Base-by-base conservation (phyloP, 805 yeast genomes). In the Starmerella etchellsii region DNA sequence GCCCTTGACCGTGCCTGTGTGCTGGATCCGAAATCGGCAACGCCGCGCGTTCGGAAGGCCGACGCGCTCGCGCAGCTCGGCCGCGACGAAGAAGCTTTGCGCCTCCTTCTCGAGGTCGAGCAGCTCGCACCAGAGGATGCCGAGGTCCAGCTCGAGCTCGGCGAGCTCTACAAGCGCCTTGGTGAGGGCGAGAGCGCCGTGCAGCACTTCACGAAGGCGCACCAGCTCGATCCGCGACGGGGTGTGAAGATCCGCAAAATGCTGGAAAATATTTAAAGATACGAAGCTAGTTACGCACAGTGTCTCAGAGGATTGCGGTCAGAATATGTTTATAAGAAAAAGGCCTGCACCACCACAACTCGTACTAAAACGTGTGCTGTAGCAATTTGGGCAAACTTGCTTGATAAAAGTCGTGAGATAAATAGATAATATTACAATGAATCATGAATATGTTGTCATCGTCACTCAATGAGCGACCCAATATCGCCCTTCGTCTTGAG, bases 41-140 rank as follows among this genome's bases (percentile, higher is more conserved):
- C 88, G 44, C 88, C 96, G 4, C 65, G 84, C 26, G 91, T 82
- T 65, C 84, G 85, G 54, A 81, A 80, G 59, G 95, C 95, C 0
- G 91, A 88, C 52, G 64, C 81, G 16, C 64, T 85, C 36, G 76
- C 81, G 48, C 63, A 79, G 3, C 66, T 82, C 70, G 80, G 78
- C 44, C 71, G 74, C 44, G 84, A 74, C 55, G 73, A 73, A 21
- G 74, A 70, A 38, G 93, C 97, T 0, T 63, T 85, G 43, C 69
- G 67, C 29, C 81, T 76, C 55, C 81, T 91, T 55, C 85, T 81
- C 54, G 67, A 69, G 35, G 69, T 91, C 40, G 74, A 72, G 48
- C 71, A 73, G 22, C 61, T 83, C 40, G 95, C 94, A 0, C 96
- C 98, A 0, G 94, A 88, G 58, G 97, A 88, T 57, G 94, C 95